Percentiles rank a stretch among this genome's conserved stretches.
Conservation (phyloP, 352 stramenopile species). For the Phytophthora sansomeana region DNA sequence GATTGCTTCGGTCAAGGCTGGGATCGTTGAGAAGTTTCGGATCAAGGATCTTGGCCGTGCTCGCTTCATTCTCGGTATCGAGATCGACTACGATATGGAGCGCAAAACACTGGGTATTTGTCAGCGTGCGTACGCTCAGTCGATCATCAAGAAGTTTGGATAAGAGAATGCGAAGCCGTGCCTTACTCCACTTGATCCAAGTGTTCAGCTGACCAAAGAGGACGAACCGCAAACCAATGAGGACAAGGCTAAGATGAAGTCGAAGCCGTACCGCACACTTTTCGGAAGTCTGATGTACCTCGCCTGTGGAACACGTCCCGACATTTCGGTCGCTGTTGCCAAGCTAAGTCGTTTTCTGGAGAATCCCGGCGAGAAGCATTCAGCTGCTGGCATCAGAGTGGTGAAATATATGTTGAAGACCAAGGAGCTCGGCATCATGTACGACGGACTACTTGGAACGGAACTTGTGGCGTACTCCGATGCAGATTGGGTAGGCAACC, state of each 20-base stretch:
- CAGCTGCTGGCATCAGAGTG: conserved; percentile 1
- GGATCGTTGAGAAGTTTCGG: not conserved
- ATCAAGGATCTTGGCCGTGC: too few species aligned
- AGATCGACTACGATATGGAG: conserved; percentile 18
- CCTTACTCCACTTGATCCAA: conserved; percentile 6
- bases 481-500: too few species aligned
- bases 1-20: too few species aligned
- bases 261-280: not conserved
- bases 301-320: too few species aligned
- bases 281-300: too few species aligned
- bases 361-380: too few species aligned
- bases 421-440: not conserved
- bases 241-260: not conserved
- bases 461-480: too few species aligned
- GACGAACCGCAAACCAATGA: too few species aligned
- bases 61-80: too few species aligned
- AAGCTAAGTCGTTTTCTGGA: too few species aligned
- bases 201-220: not conserved
- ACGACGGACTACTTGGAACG: not conserved
- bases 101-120: conserved; percentile 4
- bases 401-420: conserved; percentile 11
- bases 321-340: too few species aligned
- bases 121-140: conserved; percentile 14
- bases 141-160: conserved; percentile 23
- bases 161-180: conserved; percentile 25